Evolutionary conservation across 2,329 filamentous ascomycete species (phyloP), one percentile per base, ranked within the genome.

Genomic region (Scytalidium lignicola): DNA sequence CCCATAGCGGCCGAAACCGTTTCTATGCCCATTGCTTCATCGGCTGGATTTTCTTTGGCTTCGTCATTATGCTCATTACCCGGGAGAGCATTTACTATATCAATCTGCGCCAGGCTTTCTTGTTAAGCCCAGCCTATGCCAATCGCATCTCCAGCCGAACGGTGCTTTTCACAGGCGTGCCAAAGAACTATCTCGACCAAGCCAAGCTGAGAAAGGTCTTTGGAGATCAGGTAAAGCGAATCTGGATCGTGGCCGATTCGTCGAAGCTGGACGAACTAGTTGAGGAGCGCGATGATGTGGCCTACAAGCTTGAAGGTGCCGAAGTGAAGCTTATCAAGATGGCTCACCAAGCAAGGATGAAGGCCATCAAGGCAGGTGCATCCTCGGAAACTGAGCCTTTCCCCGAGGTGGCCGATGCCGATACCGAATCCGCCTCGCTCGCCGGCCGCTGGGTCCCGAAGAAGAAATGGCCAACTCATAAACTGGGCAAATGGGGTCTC

Each of bases 31-130:
- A 96, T 65, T 80, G 80, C n/a, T 78, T 88, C 46, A 74, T 90
- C 47, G 83, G 85, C 1, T 96, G 89, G 82, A 67, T 91, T 44
- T 97, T 89, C 70, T 90, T 87, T 67, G 81, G 80, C 42, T 97
- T 97, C 64, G 77, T 97, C 56, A 85, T 97, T 67, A 93, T 88
- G 69, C 85, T 89, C 62, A 82, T 97, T 54, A 86, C 90, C 49
- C 81, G 92, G 50, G 92, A 97, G 68, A 85, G 82, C 64, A 86
- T 97, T 59, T 96, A 85, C 76, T 95, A 89, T 69, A 86, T 96
- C 73, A 95, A 95, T 62, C 71, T 97, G 46, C 87, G 91, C 55
- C 92, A 97, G 70, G 92, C 92, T 0, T 96, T 95, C 70, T 80
- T 95, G 39, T 79, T 95, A 48, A 91, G 90, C 10, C 90, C 90